Percentiles rank a stretch among this genome's conserved stretches.
phyloP scores from a whole-genome alignment of 345 rosid genomes.

The Eucalyptus pauciflora region DNA sequence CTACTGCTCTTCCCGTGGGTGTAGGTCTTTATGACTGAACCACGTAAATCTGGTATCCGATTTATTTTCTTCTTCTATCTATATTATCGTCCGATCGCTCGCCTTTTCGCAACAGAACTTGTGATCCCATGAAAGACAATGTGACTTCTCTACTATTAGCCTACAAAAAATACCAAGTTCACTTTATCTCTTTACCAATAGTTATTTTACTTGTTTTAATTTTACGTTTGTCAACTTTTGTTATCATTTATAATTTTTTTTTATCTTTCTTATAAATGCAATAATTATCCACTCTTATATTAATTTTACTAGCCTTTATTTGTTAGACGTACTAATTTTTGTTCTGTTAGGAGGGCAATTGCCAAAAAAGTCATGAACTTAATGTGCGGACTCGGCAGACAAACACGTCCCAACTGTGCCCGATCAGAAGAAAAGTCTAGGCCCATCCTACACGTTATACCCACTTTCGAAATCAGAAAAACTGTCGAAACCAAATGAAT shows the following conservation, averaged over 20 bases:
- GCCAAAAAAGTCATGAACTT: background rate
- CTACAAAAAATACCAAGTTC: background rate
- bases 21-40: too few relatives aligned
- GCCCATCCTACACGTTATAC: constrained; percentile 26
- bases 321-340: background rate
- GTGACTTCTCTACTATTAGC: background rate
- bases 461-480: background rate
- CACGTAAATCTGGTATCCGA: too few relatives aligned
- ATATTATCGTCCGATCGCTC: too few relatives aligned
- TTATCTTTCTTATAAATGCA: background rate
- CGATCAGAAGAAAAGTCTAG: background rate
- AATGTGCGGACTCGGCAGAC: background rate
- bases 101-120: background rate
- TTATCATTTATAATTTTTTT: too few relatives aligned
- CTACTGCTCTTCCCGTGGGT: too few relatives aligned
- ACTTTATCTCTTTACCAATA: background rate
- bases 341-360: background rate
- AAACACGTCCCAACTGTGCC: constrained; percentile 6
- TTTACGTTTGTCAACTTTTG: too few relatives aligned
- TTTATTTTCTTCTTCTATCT: too few relatives aligned
- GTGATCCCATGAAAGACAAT: background rate
- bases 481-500: background rate
- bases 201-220: too few relatives aligned
- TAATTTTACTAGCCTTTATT: background rate
- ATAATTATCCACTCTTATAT: background rate